phyloP scores from a whole-genome alignment of 257 asterid genomes.

The Solanum lycopersicoides region DNA sequence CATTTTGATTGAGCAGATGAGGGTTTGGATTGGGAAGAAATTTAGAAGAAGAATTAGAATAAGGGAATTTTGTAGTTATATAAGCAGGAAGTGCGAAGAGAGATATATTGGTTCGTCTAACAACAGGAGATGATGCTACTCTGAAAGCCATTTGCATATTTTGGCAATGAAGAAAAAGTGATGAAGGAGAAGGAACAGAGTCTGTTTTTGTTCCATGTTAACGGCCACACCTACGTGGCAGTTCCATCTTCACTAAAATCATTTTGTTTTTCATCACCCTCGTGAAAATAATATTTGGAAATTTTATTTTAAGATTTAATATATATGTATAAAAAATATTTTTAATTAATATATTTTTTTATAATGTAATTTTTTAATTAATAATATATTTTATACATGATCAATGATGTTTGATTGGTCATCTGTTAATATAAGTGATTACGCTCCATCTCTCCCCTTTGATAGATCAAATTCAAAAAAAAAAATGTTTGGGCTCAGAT shows the following conservation, averaged over 20 bases:
- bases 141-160: constrained; percentile 36
- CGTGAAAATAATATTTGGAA: too few relatives aligned
- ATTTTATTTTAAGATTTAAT: too few relatives aligned
- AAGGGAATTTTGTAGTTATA: constrained; percentile 10
- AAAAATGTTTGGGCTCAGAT: background rate
- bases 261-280: too few relatives aligned
- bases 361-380: too few relatives aligned
- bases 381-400: too few relatives aligned
- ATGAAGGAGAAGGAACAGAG: background rate
- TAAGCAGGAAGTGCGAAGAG: constrained; percentile 16
- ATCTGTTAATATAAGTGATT: background rate
- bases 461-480: background rate
- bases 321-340: too few relatives aligned
- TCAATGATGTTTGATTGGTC: too few relatives aligned
- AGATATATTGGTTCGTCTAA: constrained; percentile 25
- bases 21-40: constrained; percentile 13
- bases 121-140: constrained; percentile 33
- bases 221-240: background rate
- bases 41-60: constrained; percentile 8
- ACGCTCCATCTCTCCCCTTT: background rate
- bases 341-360: too few relatives aligned
- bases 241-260: constrained; percentile 12
- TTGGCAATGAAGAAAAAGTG: background rate
- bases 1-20: constrained; percentile 17
- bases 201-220: background rate